Evolutionary conservation across 139 green algal species (phyloP).

Genomic region (Ettlia oleoabundans): DNA sequence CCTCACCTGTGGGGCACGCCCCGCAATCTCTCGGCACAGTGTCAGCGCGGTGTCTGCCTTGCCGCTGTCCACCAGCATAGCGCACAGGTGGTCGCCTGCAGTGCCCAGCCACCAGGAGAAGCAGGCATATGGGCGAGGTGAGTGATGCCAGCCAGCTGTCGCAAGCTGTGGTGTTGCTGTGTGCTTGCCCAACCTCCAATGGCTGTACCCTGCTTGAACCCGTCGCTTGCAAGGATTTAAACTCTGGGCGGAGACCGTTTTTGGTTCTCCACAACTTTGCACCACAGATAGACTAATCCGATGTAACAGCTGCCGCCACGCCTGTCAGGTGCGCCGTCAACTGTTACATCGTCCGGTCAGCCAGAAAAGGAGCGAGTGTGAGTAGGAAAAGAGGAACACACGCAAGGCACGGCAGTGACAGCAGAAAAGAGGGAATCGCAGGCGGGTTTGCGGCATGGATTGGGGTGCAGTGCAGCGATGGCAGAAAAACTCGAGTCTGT

Average conservation of each 20-base stretch:
- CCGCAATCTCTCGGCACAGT: conserved; percentile 17
- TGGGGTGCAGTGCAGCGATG: no score
- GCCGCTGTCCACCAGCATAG: conserved; percentile 29
- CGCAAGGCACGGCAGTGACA: not conserved
- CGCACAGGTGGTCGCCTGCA: conserved; percentile 33
- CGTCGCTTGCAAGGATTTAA: no score
- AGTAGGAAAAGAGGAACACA: not conserved
- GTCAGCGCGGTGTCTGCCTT: conserved; percentile 13
- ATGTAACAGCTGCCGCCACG: conserved; percentile 4
- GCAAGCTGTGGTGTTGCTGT: not conserved
- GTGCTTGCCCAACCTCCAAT: not conserved
- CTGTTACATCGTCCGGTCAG: not conserved
- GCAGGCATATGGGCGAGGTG: not conserved
- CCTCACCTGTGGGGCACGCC: conserved; percentile 10
- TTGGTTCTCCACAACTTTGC: not conserved
- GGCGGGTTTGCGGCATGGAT: no score
- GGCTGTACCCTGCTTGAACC: no score
- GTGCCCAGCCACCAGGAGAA: not conserved
- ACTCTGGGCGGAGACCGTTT: no score
- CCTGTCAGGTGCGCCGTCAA: not conserved
- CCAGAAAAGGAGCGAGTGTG: not conserved
- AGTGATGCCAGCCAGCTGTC: not conserved
- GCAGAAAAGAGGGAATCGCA: not conserved
- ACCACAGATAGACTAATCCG: not conserved
- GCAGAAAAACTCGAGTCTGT: no score